A percentile compares a stretch with the other conserved stretches of the same genome.
These are phyloP conservation scores for Aspergillus sp. DNA, from an alignment of 2,329 filamentous ascomycete species.

Conservation along the genomic window DNA sequence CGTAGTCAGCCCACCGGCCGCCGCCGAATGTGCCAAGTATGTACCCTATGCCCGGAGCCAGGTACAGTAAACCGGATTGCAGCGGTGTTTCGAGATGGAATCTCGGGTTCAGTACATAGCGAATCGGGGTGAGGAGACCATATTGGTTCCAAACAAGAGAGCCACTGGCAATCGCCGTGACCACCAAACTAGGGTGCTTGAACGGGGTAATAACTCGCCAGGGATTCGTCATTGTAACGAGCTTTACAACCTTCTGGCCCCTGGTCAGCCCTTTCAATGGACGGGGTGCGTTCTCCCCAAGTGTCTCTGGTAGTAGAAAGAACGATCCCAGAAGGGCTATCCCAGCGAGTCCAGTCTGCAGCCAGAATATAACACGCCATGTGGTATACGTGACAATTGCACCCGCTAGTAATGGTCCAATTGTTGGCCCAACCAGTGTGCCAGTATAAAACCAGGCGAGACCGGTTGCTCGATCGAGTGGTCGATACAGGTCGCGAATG, in stretches of 20 bases:
- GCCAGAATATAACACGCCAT: constrained; percentile 77
- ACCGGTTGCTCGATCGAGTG: constrained; percentile 68
- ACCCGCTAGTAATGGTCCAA: constrained; percentile 47
- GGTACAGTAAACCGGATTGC: constrained; percentile 70
- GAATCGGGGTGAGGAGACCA: constrained; percentile 65
- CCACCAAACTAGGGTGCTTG: constrained; percentile 67
- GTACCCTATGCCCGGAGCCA: constrained; percentile 71
- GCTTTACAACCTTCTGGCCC: constrained; percentile 48
- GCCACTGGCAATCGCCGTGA: constrained; percentile 60
- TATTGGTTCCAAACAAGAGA: constrained; percentile 76
- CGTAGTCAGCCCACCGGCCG: constrained; percentile 68
- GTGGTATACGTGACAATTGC: constrained; percentile 42
- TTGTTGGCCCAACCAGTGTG: constrained; percentile 68
- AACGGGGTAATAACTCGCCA: constrained; percentile 60
- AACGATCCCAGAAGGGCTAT: constrained; percentile 59
- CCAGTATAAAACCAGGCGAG: constrained; percentile 72
- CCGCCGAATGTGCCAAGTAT: constrained; percentile 68
- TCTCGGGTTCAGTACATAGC: constrained; percentile 72
- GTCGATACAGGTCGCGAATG: constrained; percentile 66
- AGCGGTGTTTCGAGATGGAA: constrained; percentile 67
- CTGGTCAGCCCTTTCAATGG: constrained; percentile 59
- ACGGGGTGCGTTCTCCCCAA: constrained; percentile 62
- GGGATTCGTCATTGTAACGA: constrained; percentile 66
- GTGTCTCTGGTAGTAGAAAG: constrained; percentile 71
- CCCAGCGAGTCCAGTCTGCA: constrained; percentile 68